These are phyloP conservation scores for Adenanthera pavonina DNA, from an alignment of 306 rosid species.

Conservation along the genomic window DNA sequence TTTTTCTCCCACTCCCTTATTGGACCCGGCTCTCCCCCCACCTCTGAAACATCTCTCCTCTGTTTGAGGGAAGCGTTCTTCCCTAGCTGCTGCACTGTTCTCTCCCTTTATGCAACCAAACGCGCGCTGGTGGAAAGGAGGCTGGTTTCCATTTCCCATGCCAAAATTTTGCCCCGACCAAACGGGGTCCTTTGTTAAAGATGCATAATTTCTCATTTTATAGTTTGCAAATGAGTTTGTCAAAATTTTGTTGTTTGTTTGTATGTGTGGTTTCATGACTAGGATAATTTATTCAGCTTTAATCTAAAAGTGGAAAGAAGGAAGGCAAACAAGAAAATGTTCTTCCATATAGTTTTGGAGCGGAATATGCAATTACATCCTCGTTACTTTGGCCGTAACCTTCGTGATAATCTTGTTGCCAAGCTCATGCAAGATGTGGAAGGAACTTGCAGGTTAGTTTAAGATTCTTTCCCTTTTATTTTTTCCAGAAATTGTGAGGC, in stretches of 20 bases:
- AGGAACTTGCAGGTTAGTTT: conserved; percentile 83
- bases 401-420: conserved; percentile 79
- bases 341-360: conserved; percentile 91
- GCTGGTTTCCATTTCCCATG: no score
- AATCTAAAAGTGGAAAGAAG: neutral
- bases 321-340: conserved; percentile 50
- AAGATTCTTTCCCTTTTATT: neutral
- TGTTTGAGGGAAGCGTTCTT: no score
- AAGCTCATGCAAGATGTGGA: conserved; percentile 97
- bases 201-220: neutral
- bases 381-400: conserved; percentile 88
- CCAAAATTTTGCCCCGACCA: no score
- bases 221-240: neutral
- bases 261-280: neutral
- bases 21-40: no score
- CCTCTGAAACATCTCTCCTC: no score
- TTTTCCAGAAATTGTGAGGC: neutral
- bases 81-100: no score
- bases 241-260: neutral
- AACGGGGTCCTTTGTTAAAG: neutral
- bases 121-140: no score
- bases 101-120: no score
- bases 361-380: conserved; percentile 97
- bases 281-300: neutral
- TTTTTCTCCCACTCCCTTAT: no score